phyloP scores from a whole-genome alignment of 768 basidiomycete species.

The Boletus reticulatus region DNA sequence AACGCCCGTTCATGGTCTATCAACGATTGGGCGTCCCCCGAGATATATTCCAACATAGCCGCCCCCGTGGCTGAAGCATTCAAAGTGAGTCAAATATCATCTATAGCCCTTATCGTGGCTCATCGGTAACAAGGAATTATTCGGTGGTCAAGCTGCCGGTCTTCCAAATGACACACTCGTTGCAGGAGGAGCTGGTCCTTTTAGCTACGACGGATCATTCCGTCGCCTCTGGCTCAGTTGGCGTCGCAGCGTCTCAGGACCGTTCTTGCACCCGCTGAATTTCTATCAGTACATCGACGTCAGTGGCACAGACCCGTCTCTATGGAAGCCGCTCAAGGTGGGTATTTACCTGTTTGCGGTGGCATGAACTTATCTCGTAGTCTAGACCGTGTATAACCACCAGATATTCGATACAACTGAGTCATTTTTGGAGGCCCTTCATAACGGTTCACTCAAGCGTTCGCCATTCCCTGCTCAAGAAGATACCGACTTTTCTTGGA shows the following conservation, averaged over 20 bases:
- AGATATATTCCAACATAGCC: conserved; percentile 33
- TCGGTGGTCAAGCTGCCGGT: conserved; percentile 44
- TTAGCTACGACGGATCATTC: conserved; percentile 60
- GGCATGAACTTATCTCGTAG: background rate
- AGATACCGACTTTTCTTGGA: conserved; percentile 40
- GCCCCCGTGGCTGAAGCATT: conserved; percentile 40
- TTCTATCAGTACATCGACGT: conserved; percentile 59
- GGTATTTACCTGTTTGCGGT: background rate
- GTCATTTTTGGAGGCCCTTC: conserved; percentile 52
- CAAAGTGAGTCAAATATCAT: conserved; percentile 30
- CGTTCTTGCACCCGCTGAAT: conserved; percentile 52
- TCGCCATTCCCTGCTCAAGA: conserved; percentile 31
- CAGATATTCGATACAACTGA: conserved; percentile 50
- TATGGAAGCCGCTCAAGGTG: conserved; percentile 56
- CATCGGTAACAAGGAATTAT: conserved; percentile 41
- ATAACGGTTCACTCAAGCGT: conserved; percentile 50
- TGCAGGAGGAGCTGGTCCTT: conserved; percentile 46
- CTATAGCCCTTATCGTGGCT: background rate
- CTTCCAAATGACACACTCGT: conserved; percentile 49
- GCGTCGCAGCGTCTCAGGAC: conserved; percentile 48
- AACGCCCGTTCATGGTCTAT: conserved; percentile 45
- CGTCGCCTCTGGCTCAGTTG: conserved; percentile 53
- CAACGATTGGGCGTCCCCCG: conserved; percentile 20
- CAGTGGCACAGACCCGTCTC: conserved; percentile 48
- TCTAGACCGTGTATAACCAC: conserved; percentile 56